These are phyloP conservation scores for Entomortierella parvispora DNA, from an alignment of 192 early-diverging fungal species.

Conservation along the genomic window DNA sequence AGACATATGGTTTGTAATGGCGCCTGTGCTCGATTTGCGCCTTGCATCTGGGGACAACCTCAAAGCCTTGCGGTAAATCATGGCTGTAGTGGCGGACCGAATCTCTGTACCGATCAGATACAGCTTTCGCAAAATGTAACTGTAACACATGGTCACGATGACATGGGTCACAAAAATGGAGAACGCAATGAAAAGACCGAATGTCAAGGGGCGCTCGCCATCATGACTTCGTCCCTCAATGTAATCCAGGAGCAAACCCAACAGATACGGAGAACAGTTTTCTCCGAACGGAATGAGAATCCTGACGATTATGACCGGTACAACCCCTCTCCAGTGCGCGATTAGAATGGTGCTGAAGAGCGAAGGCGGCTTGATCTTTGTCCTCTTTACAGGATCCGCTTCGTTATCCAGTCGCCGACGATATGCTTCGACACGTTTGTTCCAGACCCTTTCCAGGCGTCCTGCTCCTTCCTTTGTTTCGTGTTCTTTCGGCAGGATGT, in stretches of 20 bases:
- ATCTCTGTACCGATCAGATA: slow-evolving; percentile 8
- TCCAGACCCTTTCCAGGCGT: slow-evolving; percentile 8
- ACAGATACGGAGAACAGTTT: slow-evolving; percentile 14
- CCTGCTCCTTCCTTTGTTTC: slow-evolving; percentile 17
- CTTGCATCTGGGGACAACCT: slow-evolving; percentile 45
- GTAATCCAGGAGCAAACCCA: slow-evolving; percentile 29
- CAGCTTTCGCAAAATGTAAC: not conserved
- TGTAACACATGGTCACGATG: not conserved
- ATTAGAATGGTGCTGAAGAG: slow-evolving; percentile 18
- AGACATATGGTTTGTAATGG: slow-evolving; percentile 53
- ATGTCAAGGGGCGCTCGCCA: slow-evolving; percentile 13
- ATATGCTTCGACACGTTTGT: slow-evolving; percentile 5
- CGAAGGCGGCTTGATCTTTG: slow-evolving; percentile 19
- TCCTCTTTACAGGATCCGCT: not conserved
- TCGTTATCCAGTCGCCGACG: not conserved
- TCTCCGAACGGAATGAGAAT: slow-evolving; percentile 14
- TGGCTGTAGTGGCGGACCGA: slow-evolving; percentile 20
- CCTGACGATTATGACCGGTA: slow-evolving; percentile 16
- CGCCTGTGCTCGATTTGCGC: slow-evolving; percentile 33
- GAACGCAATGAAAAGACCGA: slow-evolving; percentile 24
- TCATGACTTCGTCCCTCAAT: not conserved
- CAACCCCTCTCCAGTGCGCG: slow-evolving; percentile 7
- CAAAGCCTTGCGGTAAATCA: slow-evolving; percentile 53
- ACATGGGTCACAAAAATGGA: not conserved
- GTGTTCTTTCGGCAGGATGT: slow-evolving; percentile 23